Conservation (phyloP, 73 alveolate species). For the Tetrahymena thermophila region DNA sequence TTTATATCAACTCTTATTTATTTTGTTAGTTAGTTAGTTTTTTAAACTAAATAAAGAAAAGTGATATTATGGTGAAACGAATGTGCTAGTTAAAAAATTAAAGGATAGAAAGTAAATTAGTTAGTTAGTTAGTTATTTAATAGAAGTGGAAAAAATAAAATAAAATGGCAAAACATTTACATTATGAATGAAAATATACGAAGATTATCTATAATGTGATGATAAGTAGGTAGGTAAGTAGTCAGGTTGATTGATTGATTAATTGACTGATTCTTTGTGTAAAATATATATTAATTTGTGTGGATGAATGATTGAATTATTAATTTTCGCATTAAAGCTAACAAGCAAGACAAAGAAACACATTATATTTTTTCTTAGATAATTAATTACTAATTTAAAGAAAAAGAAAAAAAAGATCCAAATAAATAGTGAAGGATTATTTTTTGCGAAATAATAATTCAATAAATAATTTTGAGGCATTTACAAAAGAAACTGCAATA, state of each 20-base stretch:
- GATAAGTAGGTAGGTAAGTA: not conserved
- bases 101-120: too few species aligned
- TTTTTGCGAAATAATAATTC: not conserved
- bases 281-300: not conserved
- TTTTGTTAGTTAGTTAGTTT: too few species aligned
- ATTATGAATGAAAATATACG: too few species aligned
- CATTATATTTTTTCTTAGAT: not conserved
- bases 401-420: not conserved
- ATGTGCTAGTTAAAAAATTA: too few species aligned
- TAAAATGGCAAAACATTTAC: too few species aligned
- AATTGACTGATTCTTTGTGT: not conserved
- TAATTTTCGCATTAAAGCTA: not conserved
- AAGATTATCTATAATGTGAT: too few species aligned
- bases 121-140: too few species aligned
- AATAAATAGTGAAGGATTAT: not conserved
- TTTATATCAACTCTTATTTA: not conserved
- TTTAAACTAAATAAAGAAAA: too few species aligned
- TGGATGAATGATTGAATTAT: not conserved
- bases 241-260: not conserved
- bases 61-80: too few species aligned
- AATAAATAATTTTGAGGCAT: not conserved
- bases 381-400: not conserved
- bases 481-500: not conserved
- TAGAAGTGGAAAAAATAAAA: too few species aligned
- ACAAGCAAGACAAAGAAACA: not conserved